Conservation (phyloP, 1,284 basidiomycete genomes). For the Takashimella tepidaria region DNA sequence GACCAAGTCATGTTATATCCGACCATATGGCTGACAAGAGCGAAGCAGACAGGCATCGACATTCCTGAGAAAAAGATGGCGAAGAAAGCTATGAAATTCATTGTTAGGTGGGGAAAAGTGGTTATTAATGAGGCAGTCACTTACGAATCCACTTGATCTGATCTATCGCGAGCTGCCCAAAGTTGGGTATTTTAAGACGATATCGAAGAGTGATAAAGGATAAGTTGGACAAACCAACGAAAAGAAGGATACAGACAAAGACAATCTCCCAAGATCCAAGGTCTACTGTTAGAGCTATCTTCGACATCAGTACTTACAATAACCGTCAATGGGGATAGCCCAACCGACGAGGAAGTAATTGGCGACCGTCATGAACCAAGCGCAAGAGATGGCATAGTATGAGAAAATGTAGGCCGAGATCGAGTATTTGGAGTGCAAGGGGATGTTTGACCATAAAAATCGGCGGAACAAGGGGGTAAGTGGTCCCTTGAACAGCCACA, state of each 20-base stretch:
- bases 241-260: slow-evolving; percentile 67
- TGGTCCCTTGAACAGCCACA: slow-evolving; percentile 68
- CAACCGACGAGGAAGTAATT: slow-evolving; percentile 68
- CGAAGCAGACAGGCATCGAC: slow-evolving; percentile 64
- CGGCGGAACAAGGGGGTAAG: slow-evolving; percentile 67
- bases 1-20: slow-evolving; percentile 77
- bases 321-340: slow-evolving; percentile 8
- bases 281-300: slow-evolving; percentile 12
- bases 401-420: slow-evolving; percentile 68
- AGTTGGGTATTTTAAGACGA: slow-evolving; percentile 60
- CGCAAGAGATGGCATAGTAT: slow-evolving; percentile 74
- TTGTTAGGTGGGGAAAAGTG: background rate
- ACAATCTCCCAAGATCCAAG: slow-evolving; percentile 37
- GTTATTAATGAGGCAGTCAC: slow-evolving; percentile 4
- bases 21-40: slow-evolving; percentile 72
- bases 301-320: no score
- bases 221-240: slow-evolving; percentile 66
- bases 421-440: slow-evolving; percentile 72
- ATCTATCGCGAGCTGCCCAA: slow-evolving; percentile 57
- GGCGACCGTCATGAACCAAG: slow-evolving; percentile 58
- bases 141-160: slow-evolving; percentile 60
- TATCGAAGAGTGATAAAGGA: slow-evolving; percentile 68
- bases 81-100: slow-evolving; percentile 49
- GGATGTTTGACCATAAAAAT: slow-evolving; percentile 72
- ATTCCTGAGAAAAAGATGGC: slow-evolving; percentile 81